Percentiles rank a stretch among this genome's conserved stretches.
phyloP scores from a whole-genome alignment of 345 rosid genomes.

The Bruguiera parviflora region DNA sequence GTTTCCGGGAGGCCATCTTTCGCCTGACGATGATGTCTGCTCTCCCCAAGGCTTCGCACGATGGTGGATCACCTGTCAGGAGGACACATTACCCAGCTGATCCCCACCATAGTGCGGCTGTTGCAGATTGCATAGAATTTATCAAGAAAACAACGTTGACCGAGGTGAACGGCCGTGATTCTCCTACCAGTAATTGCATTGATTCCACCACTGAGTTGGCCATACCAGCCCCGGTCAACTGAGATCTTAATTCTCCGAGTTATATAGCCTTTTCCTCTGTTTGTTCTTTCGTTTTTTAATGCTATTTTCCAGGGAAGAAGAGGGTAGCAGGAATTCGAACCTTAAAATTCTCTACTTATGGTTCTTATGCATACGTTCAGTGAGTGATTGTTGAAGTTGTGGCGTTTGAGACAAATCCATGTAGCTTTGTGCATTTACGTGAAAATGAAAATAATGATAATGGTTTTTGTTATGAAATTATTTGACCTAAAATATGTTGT shows the following conservation, averaged over 20 bases:
- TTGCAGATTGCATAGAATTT: slow-evolving; percentile 81
- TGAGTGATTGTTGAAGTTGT: no score
- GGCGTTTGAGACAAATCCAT: no score
- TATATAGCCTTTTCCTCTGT: not conserved
- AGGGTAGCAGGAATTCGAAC: no score
- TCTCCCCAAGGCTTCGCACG: slow-evolving; percentile 37
- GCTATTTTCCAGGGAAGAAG: no score
- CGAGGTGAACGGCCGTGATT: slow-evolving; percentile 10
- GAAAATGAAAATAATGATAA: no score
- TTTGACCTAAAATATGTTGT: no score
- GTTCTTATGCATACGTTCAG: no score
- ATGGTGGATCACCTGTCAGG: not conserved
- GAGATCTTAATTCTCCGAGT: slow-evolving; percentile 4
- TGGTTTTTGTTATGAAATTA: no score
- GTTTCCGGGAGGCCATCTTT: slow-evolving; percentile 55
- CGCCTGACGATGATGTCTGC: slow-evolving; percentile 75
- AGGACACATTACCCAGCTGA: slow-evolving; percentile 26
- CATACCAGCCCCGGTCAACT: slow-evolving; percentile 28
- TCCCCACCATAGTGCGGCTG: slow-evolving; percentile 56
- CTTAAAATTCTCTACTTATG: no score
- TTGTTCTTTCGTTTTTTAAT: not conserved
- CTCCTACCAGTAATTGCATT: not conserved
- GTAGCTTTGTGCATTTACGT: no score
- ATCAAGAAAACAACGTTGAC: slow-evolving; percentile 51
- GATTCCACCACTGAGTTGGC: slow-evolving; percentile 23